Conservation (phyloP, 2,329 filamentous ascomycete species). For the Fusarium humuli region DNA sequence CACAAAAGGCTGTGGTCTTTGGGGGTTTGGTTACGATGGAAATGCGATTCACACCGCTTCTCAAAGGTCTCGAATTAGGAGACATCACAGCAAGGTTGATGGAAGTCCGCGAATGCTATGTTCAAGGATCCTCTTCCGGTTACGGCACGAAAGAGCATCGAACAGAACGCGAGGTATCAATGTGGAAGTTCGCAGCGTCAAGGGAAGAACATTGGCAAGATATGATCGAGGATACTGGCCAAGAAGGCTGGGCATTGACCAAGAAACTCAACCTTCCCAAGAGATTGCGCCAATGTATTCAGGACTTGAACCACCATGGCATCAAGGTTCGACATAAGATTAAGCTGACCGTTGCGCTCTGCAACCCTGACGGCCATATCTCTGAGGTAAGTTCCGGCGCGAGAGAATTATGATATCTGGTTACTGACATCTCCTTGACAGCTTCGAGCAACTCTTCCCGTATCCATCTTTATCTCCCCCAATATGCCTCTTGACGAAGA, state of each 20-base stretch:
- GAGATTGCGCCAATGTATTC: conserved; percentile 83
- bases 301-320: conserved; percentile 87
- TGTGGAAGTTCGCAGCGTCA: conserved; percentile 66
- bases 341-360: conserved; percentile 88
- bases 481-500: conserved; percentile 90
- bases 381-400: conserved; percentile 74
- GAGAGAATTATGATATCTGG: neutral
- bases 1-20: conserved; percentile 93
- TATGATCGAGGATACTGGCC: conserved; percentile 74
- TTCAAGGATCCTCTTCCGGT: conserved; percentile 57
- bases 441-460: conserved; percentile 88
- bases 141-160: conserved; percentile 68
- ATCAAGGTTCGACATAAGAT: conserved; percentile 95
- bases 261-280: conserved; percentile 79
- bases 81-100: conserved; percentile 83
- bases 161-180: conserved; percentile 71
- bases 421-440: conserved; percentile 48
- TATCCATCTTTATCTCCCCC: conserved; percentile 95
- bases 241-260: conserved; percentile 73
- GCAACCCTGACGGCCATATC: conserved; percentile 94
- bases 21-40: conserved; percentile 87
- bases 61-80: conserved; percentile 90
- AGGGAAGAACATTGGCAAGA: conserved; percentile 75
- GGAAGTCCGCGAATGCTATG: conserved; percentile 78
- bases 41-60: conserved; percentile 86